Base-by-base conservation (phyloP, 345 rosid species). In the Eucalyptus sp. region DNA sequence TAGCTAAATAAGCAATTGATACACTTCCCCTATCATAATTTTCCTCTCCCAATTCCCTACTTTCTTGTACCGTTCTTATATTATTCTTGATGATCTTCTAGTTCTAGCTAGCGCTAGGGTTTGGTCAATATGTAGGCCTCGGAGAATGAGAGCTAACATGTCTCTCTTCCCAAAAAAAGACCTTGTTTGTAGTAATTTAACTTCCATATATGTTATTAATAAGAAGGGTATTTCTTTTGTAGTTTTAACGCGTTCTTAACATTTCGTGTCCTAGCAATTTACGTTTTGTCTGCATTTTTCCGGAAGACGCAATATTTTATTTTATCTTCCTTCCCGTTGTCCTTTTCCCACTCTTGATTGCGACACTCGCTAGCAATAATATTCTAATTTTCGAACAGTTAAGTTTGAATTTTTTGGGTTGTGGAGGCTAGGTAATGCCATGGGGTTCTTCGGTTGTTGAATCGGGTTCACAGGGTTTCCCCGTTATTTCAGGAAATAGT, bases 1-100 rank as follows among this genome's bases (percentile, higher is more conserved):
- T 95, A 97, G 93, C 96, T 98, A 37, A 37, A 76, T 76, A 37
- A 37, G 83, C 83, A 76, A 76, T 76, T 1, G 27, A 37, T 76
- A 76, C 83, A 37, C 46, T 41, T 46, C 25, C 48, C 43, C 91
- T 97, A 37, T 76, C 43, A 41, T 76, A 37, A 20, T 76, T 76
- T 76, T 76, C 43, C 43, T 44, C 83, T 20, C 83, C 48, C 3
- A 22, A 37, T 76, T 37, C 83, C 46, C 83, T 37, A 41, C 46
- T 76, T 76, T 37, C 83, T 76, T 20, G 83, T 37, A 37, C 83
- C 48, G 83, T 37, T 37, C 83, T 76, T 76, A 76, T 41, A 76
- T 76, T 76, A 76, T 37, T 37, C 83, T 76, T 37, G 48, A 76
- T 76, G 83, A 76, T 76, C 48, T 37, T 37, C 83, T 76, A 76